Evolutionary conservation across 768 basidiomycete species (phyloP).

Genomic region (Tylopilus sp.): DNA sequence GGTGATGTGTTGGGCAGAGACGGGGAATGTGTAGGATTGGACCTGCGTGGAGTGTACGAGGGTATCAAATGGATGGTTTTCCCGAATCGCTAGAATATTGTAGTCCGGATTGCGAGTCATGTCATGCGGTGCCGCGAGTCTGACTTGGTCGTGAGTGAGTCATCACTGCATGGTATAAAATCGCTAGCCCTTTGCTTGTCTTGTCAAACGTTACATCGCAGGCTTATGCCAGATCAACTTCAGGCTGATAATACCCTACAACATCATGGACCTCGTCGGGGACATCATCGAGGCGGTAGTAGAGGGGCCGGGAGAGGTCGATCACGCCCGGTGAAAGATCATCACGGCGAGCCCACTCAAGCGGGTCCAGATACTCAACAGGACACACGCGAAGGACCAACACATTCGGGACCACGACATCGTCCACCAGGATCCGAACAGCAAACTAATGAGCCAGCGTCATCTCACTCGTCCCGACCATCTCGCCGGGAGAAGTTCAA

Average conservation of each 20-base stretch:
- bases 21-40: slow-evolving; percentile 11
- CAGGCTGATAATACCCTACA: background rate
- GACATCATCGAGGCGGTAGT: background rate
- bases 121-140: background rate
- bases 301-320: slow-evolving; percentile 5
- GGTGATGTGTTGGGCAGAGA: slow-evolving; percentile 18
- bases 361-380: background rate
- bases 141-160: background rate
- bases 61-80: slow-evolving; percentile 49
- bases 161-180: background rate
- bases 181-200: background rate
- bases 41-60: slow-evolving; percentile 37
- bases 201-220: background rate
- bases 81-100: slow-evolving; percentile 34
- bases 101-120: slow-evolving; percentile 11
- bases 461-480: slow-evolving; percentile 8
- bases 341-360: background rate
- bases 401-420: background rate
- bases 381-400: background rate
- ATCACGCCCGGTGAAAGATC: background rate
- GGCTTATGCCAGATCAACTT: slow-evolving; percentile 12
- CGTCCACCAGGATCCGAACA: slow-evolving; percentile 1
- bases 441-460: background rate
- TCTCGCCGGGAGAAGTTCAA: slow-evolving; percentile 37
- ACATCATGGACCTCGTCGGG: background rate